Conservation (phyloP, 2,329 filamentous ascomycete genomes). For the Fusarium napiforme region DNA sequence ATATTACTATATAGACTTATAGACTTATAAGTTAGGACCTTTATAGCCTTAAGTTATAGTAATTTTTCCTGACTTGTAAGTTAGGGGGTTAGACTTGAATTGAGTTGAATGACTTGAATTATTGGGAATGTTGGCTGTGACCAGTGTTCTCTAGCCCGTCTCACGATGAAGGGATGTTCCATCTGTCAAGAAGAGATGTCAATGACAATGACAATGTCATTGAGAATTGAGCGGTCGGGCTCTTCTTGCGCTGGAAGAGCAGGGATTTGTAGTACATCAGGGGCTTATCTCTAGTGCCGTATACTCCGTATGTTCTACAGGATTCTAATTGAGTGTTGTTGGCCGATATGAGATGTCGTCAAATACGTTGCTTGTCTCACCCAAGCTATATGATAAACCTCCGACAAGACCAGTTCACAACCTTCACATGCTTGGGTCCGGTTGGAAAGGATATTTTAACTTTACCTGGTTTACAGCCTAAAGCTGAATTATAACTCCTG, state of each 20-base stretch:
- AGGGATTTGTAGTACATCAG: slow-evolving; percentile 23
- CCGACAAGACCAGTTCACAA: neutral
- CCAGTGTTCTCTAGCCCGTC: neutral
- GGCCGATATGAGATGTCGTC: neutral
- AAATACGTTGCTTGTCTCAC: neutral
- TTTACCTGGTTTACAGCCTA: slow-evolving; percentile 1
- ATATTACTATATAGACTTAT: too few species aligned
- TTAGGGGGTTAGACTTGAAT: too few species aligned
- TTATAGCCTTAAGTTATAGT: too few species aligned
- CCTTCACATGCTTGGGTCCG: neutral
- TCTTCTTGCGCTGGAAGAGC: neutral
- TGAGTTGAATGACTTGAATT: too few species aligned
- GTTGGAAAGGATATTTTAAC: neutral
- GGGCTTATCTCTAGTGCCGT: neutral
- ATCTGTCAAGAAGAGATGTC: slow-evolving; percentile 5
- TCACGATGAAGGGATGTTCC: slow-evolving; percentile 9
- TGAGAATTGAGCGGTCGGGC: slow-evolving; percentile 5
- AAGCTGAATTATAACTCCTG: neutral
- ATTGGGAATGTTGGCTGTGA: too few species aligned
- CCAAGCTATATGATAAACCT: neutral
- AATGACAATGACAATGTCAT: neutral
- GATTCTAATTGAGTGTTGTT: slow-evolving; percentile 6
- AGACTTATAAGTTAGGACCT: too few species aligned
- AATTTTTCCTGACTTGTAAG: too few species aligned
- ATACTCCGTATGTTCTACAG: neutral